Conservation (phyloP, 495 filamentous ascomycete genomes). For the Haplographium delicatum region DNA sequence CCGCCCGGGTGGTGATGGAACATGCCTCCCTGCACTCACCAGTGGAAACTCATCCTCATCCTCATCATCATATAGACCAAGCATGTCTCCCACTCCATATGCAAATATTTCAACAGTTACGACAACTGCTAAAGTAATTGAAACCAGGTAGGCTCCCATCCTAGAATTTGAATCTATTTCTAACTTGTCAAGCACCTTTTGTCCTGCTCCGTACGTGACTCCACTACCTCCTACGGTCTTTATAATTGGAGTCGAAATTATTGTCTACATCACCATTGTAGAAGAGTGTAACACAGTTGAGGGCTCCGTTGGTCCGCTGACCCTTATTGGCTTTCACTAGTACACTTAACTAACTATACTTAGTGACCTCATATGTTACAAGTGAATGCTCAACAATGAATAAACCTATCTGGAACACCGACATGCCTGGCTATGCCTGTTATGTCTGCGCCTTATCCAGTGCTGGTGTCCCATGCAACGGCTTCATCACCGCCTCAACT, state of each 20-base stretch:
- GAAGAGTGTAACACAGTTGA: conserved; percentile 28
- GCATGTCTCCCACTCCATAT: neutral
- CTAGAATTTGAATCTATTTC: neutral
- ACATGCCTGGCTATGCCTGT: conserved; percentile 30
- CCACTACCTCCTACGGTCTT: conserved; percentile 9
- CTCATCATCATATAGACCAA: neutral
- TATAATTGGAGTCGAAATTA: conserved; percentile 37
- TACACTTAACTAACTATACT: conserved; percentile 3
- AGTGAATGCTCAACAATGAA: conserved; percentile 13
- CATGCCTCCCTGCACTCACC: conserved; percentile 5
- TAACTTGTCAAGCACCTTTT: conserved; percentile 1
- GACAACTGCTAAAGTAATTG: neutral
- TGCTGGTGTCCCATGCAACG: conserved; percentile 12
- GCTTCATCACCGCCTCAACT: conserved; percentile 31
- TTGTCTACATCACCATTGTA: conserved; percentile 29
- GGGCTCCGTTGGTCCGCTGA: conserved; percentile 21
- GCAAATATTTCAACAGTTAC: neutral
- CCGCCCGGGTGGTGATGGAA: conserved; percentile 26
- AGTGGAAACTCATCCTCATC: conserved; percentile 2
- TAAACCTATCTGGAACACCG: conserved; percentile 35
- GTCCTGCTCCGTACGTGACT: conserved; percentile 18
- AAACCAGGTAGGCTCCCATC: neutral
- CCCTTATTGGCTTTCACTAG: neutral
- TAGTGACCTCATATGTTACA: conserved; percentile 25
- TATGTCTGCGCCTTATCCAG: conserved; percentile 31